These are phyloP conservation scores for Suillus subaureus DNA, from an alignment of 768 basidiomycete species.

Conservation along the genomic window DNA sequence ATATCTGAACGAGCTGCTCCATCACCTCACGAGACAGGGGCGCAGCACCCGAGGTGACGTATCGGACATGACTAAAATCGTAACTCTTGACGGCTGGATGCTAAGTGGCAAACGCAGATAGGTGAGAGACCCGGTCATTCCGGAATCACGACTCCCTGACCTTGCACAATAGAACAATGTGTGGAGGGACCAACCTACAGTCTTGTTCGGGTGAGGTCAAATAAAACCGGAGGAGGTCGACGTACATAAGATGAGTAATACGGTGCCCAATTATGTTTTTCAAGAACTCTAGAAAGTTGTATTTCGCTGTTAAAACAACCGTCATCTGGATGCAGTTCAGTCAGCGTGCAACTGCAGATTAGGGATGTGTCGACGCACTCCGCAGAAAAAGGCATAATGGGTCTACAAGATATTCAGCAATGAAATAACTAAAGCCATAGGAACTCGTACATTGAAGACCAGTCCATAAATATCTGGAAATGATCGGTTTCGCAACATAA, in stretches of 20 bases:
- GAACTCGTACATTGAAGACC: slow-evolving; percentile 51
- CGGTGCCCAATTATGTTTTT: slow-evolving; percentile 46
- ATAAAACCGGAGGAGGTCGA: not conserved
- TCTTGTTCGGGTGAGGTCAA: not conserved
- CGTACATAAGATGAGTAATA: slow-evolving; percentile 47
- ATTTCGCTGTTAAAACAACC: slow-evolving; percentile 49
- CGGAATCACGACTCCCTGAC: slow-evolving; percentile 23
- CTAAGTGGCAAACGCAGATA: slow-evolving; percentile 19
- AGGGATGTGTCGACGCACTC: slow-evolving; percentile 40
- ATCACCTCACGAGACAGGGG: slow-evolving; percentile 58
- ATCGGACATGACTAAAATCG: slow-evolving; percentile 41
- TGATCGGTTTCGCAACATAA: not conserved
- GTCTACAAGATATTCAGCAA: slow-evolving; percentile 43
- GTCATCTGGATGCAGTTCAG: slow-evolving; percentile 44
- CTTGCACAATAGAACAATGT: slow-evolving; percentile 53
- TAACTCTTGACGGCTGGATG: slow-evolving; percentile 43
- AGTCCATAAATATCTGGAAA: slow-evolving; percentile 66
- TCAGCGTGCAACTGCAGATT: not conserved
- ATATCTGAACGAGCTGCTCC: slow-evolving; percentile 42
- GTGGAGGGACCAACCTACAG: slow-evolving; percentile 46
- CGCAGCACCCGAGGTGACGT: slow-evolving; percentile 53
- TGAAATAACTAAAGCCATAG: not conserved
- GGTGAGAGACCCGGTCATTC: not conserved
- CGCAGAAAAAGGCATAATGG: slow-evolving; percentile 57
- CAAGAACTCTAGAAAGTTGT: slow-evolving; percentile 46